A percentile compares a stretch with the other conserved stretches of the same genome.
These are phyloP conservation scores for Aspergillus sp. DNA, from an alignment of 2,329 filamentous ascomycete species.

Conservation along the genomic window DNA sequence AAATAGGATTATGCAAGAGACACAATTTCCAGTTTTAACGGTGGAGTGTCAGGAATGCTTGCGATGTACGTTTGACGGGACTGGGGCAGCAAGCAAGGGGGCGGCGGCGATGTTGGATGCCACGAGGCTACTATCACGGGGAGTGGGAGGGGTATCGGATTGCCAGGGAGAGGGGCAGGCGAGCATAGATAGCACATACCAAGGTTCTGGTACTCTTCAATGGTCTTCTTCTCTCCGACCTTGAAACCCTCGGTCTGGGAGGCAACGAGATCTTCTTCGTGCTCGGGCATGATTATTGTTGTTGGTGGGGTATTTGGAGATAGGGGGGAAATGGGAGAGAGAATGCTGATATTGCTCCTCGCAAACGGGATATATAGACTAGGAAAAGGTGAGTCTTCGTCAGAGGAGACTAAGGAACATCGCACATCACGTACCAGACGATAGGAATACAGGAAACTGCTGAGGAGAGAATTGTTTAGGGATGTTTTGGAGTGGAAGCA, in stretches of 20 bases:
- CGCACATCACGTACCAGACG: background rate
- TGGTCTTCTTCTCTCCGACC: constrained; percentile 96
- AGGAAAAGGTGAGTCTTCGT: background rate
- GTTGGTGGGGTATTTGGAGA: constrained; percentile 4
- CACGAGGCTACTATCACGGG: constrained; percentile 11
- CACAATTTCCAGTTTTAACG: background rate
- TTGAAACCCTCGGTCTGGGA: constrained; percentile 95
- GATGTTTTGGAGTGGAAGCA: constrained; percentile 10
- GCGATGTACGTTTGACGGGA: background rate
- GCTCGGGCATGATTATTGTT: constrained; percentile 59
- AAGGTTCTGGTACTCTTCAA: constrained; percentile 91
- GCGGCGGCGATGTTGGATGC: background rate
- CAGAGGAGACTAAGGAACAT: background rate
- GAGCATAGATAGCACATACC: constrained; percentile 58
- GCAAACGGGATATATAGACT: background rate
- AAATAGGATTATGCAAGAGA: too few relatives aligned
- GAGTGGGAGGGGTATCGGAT: background rate
- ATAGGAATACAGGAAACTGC: background rate
- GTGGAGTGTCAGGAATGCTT: background rate
- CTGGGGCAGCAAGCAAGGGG: background rate
- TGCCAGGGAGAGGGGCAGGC: background rate
- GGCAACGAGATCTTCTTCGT: constrained; percentile 79
- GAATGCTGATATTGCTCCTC: background rate
- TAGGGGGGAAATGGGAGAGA: background rate
- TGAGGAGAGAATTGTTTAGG: constrained; percentile 8